Conservation (phyloP, 1,139 yeast species). For the Hyphopichia wangnamkhiaoensis region DNA sequence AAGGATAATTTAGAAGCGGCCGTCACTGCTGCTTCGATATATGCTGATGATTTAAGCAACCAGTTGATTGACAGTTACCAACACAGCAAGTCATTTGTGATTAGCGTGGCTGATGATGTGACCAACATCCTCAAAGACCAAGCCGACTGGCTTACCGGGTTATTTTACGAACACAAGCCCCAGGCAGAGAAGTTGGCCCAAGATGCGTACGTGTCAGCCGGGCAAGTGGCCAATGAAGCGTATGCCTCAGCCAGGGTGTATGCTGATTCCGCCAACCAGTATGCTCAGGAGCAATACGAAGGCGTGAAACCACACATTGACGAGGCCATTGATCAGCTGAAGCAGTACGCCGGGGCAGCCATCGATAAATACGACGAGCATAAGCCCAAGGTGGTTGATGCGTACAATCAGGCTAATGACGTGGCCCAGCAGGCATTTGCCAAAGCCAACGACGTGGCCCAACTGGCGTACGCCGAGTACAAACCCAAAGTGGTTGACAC, state of each 20-base stretch:
- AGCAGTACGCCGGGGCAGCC: constrained; percentile 7
- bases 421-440: constrained; percentile 10
- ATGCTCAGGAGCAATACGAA: constrained; percentile 6
- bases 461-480: constrained; percentile 10
- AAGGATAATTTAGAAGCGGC: constrained; percentile 17
- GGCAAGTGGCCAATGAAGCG: constrained; percentile 3
- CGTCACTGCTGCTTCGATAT: constrained; percentile 18
- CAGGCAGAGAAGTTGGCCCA: constrained; percentile 9
- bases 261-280: constrained; percentile 6
- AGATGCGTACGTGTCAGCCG: constrained; percentile 9
- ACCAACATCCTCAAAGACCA: constrained; percentile 14
- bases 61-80: constrained; percentile 9
- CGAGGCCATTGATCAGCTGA: constrained; percentile 3
- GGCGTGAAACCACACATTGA: constrained; percentile 9
- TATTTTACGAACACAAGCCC: constrained; percentile 11
- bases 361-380: constrained; percentile 6
- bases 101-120: constrained; percentile 19
- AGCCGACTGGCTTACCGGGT: constrained; percentile 17
- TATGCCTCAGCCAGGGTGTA: constrained; percentile 7
- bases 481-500: constrained; percentile 7
- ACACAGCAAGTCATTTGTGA: constrained; percentile 15
- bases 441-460: constrained; percentile 9
- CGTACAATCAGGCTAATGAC: constrained; percentile 3
- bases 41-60: constrained; percentile 8
- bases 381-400: constrained; percentile 5